Percentiles rank a stretch among this genome's conserved stretches.
These are phyloP conservation scores for Candida wancherniae DNA, from an alignment of 805 yeast genomes.

Conservation along the genomic window DNA sequence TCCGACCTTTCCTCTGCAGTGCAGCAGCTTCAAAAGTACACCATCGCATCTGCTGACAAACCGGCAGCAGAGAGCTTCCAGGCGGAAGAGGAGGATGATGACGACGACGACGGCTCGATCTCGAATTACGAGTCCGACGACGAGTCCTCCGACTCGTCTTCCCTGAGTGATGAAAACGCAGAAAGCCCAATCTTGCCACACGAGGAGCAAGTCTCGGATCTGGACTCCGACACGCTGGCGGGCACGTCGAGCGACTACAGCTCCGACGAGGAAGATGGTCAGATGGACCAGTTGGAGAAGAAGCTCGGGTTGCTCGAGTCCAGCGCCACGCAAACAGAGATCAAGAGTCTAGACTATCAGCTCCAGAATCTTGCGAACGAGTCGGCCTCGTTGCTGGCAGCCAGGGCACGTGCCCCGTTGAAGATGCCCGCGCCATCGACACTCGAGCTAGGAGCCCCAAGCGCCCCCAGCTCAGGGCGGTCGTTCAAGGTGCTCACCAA, in stretches of 20 bases:
- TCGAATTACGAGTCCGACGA: constrained; percentile 11
- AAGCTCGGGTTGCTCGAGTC: not conserved
- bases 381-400: constrained; percentile 4
- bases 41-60: constrained; percentile 1
- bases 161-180: no score
- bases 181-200: no score
- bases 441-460: constrained; percentile 5
- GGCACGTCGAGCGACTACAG: not conserved
- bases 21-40: constrained; percentile 9
- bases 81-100: constrained; percentile 13
- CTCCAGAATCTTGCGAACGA: no score
- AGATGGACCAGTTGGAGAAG: not conserved
- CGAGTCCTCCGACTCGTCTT: constrained; percentile 2
- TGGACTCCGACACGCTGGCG: no score
- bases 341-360: not conserved
- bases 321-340: not conserved
- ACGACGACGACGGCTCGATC: constrained; percentile 23
- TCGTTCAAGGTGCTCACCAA: constrained; percentile 52
- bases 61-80: constrained; percentile 5
- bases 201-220: no score
- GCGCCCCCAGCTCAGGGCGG: constrained; percentile 20
- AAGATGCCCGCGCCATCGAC: constrained; percentile 23
- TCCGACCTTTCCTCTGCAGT: constrained; percentile 19
- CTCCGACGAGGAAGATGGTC: not conserved
- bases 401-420: constrained; percentile 10